Evolutionary conservation across 768 basidiomycete genomes (phyloP).

Genomic region (Leccinum incarnatum): DNA sequence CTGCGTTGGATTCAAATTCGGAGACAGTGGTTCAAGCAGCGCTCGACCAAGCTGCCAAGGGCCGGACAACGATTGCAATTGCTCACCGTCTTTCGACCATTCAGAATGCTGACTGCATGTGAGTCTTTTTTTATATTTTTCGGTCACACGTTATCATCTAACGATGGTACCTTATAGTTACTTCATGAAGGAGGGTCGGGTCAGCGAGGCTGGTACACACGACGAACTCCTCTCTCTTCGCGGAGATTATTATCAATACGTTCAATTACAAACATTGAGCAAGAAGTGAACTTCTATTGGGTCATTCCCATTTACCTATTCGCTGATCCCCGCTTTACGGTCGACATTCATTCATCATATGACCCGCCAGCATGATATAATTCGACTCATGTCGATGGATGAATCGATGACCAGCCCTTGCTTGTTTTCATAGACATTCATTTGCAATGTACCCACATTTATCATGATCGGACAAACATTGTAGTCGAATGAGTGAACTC

Average conservation of each 20-base stretch:
- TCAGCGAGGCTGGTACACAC: slow-evolving; percentile 86
- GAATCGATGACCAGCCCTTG: no score
- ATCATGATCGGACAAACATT: no score
- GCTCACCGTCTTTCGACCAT: slow-evolving; percentile 93
- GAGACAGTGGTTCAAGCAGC: slow-evolving; percentile 96
- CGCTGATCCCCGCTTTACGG: no score
- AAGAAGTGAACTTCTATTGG: slow-evolving; percentile 24
- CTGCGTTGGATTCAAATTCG: slow-evolving; percentile 85
- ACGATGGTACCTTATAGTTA: slow-evolving; percentile 46
- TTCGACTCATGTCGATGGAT: no score
- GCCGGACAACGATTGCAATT: slow-evolving; percentile 92
- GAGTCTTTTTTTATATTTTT: slow-evolving; percentile 27
- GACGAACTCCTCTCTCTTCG: slow-evolving; percentile 66
- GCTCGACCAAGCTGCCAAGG: slow-evolving; percentile 87
- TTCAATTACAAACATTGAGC: slow-evolving; percentile 79
- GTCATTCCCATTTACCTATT: no score
- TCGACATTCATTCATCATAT: no score
- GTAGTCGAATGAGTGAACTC: no score
- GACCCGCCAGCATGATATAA: no score
- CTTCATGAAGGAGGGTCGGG: slow-evolving; percentile 84
- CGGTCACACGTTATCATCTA: not conserved
- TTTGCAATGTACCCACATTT: no score
- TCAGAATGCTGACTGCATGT: slow-evolving; percentile 90
- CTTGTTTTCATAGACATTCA: no score
- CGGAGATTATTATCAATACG: slow-evolving; percentile 81